Percentiles rank a stretch among this genome's conserved stretches.
Conservation (phyloP, 192 early-diverging fungal species). For the Spinellus fusiger region DNA sequence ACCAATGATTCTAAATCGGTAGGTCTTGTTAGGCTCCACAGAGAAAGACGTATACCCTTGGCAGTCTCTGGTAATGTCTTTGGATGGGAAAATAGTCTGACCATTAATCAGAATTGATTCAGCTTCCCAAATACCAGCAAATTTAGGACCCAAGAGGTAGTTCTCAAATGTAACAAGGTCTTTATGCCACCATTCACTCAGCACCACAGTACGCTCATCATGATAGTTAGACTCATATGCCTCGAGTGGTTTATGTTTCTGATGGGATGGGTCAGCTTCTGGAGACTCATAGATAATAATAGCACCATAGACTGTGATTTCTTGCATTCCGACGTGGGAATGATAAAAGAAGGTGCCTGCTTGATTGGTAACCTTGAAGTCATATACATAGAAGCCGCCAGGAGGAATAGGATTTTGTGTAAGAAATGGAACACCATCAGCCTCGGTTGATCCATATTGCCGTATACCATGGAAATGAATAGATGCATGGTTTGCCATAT, state of each 20-base stretch:
- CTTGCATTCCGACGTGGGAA: conserved; percentile 17
- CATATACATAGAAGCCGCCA: conserved; percentile 35
- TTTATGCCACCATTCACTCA: conserved; percentile 39
- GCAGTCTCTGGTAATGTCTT: neutral
- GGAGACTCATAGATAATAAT: conserved; percentile 9
- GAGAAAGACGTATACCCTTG: conserved; percentile 6
- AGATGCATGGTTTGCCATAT: neutral
- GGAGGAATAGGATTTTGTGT: conserved; percentile 48
- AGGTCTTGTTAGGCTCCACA: conserved; percentile 22
- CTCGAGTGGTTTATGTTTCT: neutral
- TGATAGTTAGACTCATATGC: conserved; percentile 25
- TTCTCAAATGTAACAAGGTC: neutral
- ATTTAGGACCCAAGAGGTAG: conserved; percentile 1
- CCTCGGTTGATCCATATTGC: conserved; percentile 26
- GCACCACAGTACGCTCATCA: conserved; percentile 27
- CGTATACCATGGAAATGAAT: conserved; percentile 47
- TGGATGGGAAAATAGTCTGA: neutral
- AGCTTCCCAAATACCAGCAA: neutral
- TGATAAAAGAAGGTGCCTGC: conserved; percentile 39
- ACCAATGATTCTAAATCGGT: conserved; percentile 36
- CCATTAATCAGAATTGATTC: conserved; percentile 11
- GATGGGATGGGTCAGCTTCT: neutral
- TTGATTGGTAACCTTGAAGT: conserved; percentile 33
- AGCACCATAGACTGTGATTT: neutral
- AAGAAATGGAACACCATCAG: conserved; percentile 53